A percentile compares a stretch with the other conserved stretches of the same genome.
Evolutionary conservation across 371 early-diverging fungal genomes (phyloP).

Genomic region (Rhizomucor pusillus): DNA sequence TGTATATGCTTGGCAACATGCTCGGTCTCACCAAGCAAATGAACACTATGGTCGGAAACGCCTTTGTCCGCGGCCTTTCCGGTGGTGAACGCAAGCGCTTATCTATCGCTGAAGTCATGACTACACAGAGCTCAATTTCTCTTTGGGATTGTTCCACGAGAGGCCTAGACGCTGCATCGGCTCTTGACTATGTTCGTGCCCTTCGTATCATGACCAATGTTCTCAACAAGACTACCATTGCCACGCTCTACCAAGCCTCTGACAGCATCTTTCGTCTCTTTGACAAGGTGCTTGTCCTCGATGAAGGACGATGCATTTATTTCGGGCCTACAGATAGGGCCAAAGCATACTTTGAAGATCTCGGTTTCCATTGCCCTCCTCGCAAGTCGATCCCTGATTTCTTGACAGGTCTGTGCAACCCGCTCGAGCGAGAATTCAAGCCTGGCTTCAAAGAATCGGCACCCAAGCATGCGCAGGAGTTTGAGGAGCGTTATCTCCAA

Average conservation of each 20-base stretch:
- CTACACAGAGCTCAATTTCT: slow-evolving; percentile 68
- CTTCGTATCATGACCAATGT: slow-evolving; percentile 68
- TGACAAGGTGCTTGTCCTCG: slow-evolving; percentile 69
- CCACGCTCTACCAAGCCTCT: slow-evolving; percentile 68
- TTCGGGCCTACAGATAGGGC: slow-evolving; percentile 70
- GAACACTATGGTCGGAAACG: slow-evolving; percentile 83
- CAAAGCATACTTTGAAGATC: slow-evolving; percentile 61
- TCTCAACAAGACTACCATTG: slow-evolving; percentile 60
- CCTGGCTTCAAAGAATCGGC: slow-evolving; percentile 52
- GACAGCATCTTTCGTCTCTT: slow-evolving; percentile 76
- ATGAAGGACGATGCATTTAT: slow-evolving; percentile 72
- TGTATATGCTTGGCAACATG: slow-evolving; percentile 62
- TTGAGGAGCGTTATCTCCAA: slow-evolving; percentile 41
- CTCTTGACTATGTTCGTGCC: slow-evolving; percentile 73
- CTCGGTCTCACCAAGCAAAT: slow-evolving; percentile 72
- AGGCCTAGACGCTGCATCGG: slow-evolving; percentile 90
- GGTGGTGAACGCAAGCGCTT: slow-evolving; percentile 91
- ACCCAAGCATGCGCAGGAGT: slow-evolving; percentile 43
- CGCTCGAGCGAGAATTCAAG: slow-evolving; percentile 55
- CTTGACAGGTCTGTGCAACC: slow-evolving; percentile 68
- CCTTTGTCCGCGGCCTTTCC: slow-evolving; percentile 75
- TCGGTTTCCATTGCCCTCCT: slow-evolving; percentile 67
- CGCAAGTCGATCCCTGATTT: slow-evolving; percentile 78
- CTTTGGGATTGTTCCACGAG: slow-evolving; percentile 88
- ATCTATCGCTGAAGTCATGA: slow-evolving; percentile 84